Evolutionary conservation across 2,329 filamentous ascomycete species (phyloP).

Genomic region (Niveomyces coronatus): DNA sequence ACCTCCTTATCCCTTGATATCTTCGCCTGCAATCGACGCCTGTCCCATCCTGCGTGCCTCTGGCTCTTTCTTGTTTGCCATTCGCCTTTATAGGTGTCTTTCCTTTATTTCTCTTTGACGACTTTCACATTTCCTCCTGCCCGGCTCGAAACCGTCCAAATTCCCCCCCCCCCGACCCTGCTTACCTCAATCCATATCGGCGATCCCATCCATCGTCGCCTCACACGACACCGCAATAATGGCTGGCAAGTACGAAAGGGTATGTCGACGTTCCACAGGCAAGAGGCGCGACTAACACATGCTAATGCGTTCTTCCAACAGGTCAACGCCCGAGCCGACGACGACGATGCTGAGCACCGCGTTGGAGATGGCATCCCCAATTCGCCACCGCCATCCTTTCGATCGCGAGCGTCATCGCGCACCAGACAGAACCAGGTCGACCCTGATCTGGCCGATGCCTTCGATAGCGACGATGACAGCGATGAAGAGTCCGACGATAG

Average conservation of each 20-base stretch:
- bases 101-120: conserved; percentile 6
- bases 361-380: conserved; percentile 34
- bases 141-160: not conserved
- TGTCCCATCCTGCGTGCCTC: conserved; percentile 11
- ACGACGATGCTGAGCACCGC: conserved; percentile 25
- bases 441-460: conserved; percentile 81
- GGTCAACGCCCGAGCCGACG: conserved; percentile 50
- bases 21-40: conserved; percentile 11
- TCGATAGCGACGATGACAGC: conserved; percentile 71
- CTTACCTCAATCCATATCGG: not conserved
- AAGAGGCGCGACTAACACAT: not conserved
- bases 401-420: conserved; percentile 61
- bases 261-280: conserved; percentile 26
- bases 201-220: conserved; percentile 3
- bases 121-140: not conserved
- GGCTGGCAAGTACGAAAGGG: conserved; percentile 48
- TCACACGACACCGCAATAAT: conserved; percentile 26
- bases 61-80: conserved; percentile 9
- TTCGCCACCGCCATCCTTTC: conserved; percentile 75
- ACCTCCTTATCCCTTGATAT: conserved; percentile 4
- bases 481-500: conserved; percentile 67
- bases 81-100: conserved; percentile 12
- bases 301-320: conserved; percentile 21
- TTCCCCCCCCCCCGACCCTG: not conserved
- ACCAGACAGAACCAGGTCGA: conserved; percentile 45